Percentiles rank a stretch among this genome's conserved stretches.
Conservation (phyloP, 371 early-diverging fungal species). For the Mortierella sp. region DNA sequence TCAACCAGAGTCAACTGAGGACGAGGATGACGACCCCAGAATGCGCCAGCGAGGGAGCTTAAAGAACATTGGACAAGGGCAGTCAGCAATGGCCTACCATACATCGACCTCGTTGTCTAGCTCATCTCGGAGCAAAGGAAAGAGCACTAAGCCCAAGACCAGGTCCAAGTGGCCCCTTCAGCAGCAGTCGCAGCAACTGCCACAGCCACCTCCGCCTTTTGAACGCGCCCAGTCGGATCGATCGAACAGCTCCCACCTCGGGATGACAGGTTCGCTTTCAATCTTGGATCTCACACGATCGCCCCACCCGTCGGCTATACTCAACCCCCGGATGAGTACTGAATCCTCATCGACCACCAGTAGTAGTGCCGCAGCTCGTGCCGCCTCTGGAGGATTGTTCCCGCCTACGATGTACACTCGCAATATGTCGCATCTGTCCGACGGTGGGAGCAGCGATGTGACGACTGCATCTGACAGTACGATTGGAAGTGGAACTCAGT, state of each 20-base stretch:
- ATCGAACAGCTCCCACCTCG: conserved; percentile 20
- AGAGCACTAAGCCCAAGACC: conserved; percentile 26
- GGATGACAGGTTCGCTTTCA: background rate
- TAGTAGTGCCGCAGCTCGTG: conserved; percentile 29
- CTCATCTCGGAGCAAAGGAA: conserved; percentile 20
- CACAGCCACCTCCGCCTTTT: conserved; percentile 5
- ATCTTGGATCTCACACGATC: conserved; percentile 20
- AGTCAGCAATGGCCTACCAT: background rate
- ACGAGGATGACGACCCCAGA: conserved; percentile 24
- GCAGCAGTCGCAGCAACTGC: background rate
- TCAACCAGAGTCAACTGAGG: conserved; percentile 24
- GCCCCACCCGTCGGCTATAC: background rate
- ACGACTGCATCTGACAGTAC: conserved; percentile 43
- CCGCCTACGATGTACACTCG: conserved; percentile 31
- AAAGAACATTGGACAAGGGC: background rate
- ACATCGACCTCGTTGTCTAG: background rate
- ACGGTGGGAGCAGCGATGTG: conserved; percentile 40
- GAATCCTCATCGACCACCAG: conserved; percentile 40
- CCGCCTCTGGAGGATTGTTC: conserved; percentile 33
- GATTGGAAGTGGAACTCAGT: conserved; percentile 11
- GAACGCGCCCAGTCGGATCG: conserved; percentile 44
- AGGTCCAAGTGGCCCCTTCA: conserved; percentile 24
- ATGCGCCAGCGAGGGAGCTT: background rate
- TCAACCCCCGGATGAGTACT: conserved; percentile 14
- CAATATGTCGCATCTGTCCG: conserved; percentile 30